A percentile compares a stretch with the other conserved stretches of the same genome.
Evolutionary conservation across 495 filamentous ascomycete genomes (phyloP).

Genomic region (Penicillium fimorum): DNA sequence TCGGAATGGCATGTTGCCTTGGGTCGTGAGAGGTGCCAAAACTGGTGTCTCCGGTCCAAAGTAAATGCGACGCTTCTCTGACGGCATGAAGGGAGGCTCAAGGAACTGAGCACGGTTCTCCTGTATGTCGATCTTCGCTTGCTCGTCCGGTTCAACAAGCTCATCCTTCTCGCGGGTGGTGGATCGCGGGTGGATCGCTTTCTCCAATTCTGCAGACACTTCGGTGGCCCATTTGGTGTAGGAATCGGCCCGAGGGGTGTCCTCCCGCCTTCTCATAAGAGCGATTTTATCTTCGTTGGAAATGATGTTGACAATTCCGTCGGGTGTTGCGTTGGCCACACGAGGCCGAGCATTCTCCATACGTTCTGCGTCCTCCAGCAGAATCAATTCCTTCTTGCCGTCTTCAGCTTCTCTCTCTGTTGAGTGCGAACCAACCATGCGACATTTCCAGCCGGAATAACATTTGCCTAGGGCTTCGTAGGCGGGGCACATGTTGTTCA

Average conservation of each 20-base stretch:
- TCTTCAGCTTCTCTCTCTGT: constrained; percentile 70
- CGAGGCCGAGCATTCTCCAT: constrained; percentile 40
- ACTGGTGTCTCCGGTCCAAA: constrained; percentile 91
- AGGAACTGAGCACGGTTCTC: constrained; percentile 76
- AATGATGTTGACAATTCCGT: constrained; percentile 74
- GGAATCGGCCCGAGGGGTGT: constrained; percentile 66
- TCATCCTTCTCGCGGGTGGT: constrained; percentile 5
- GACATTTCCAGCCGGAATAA: constrained; percentile 85
- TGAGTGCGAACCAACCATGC: constrained; percentile 79
- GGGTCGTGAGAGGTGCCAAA: constrained; percentile 85
- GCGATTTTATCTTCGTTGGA: constrained; percentile 62
- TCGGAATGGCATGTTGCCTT: constrained; percentile 96
- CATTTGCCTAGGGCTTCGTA: constrained; percentile 76
- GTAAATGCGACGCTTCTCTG: constrained; percentile 89
- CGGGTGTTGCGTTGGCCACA: constrained; percentile 42
- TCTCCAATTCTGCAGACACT: constrained; percentile 54
- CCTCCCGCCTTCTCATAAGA: constrained; percentile 63
- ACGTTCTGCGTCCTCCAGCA: constrained; percentile 56
- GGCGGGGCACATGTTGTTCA: constrained; percentile 74
- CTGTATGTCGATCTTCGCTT: constrained; percentile 42
- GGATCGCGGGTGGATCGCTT: constrained; percentile 38
- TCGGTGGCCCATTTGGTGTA: constrained; percentile 74
- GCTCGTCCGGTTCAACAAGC: constrained; percentile 13
- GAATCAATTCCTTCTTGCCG: constrained; percentile 75
- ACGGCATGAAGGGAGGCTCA: constrained; percentile 82